Evolutionary conservation across 2,329 filamentous ascomycete genomes (phyloP), one percentile per base, ranked within the genome.

Genomic region (Alternaria arbusti): DNA sequence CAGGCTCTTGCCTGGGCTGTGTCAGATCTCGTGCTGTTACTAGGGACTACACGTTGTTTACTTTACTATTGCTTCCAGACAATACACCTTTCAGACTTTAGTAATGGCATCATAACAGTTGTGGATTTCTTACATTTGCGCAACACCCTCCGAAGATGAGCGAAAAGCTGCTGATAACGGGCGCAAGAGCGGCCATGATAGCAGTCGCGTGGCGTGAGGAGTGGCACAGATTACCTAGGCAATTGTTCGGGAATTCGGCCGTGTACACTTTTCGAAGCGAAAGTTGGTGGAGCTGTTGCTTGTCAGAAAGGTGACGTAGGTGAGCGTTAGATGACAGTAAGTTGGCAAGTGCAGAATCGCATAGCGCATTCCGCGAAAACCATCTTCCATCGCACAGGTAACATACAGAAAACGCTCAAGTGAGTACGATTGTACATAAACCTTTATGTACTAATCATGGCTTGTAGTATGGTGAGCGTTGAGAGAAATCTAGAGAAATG

Each of bases 61-160:
- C 92, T 96, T 96, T 77, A 99, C 89, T 73, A 98, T 97, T 50
- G 93, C 92, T 81, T 99, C 96, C 60, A 99, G 86, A 44, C 95
- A 93, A 82, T 97, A 98, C n/a, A 97, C 93, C 90, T 97, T 66
- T 32, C 69, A 78, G 10, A 20, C 64, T 32, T 75, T 51, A 72
- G 68, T 13, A 20, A 22, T 46, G n/a, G 47, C 25, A 7, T 23
- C 44, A 11, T 28, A 12, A 17, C 32, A 23, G 3, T 54, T 54
- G 25, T 20, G 44, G 5, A 2, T 8, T 30, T 44, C 89, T 81
- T 84, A 94, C 94, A 86, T 97, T 97, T 36, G 93, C 93, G 82
- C 94, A 97, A 78, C 94, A 97, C 28, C 96, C 96, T 55, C 96
- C 96, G 80, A 99, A 97, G 63, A 99, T 98, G 69, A 98, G 86